Conservation (phyloP, 2,329 filamentous ascomycete species). For the Fonsecaea multimorphosa region DNA sequence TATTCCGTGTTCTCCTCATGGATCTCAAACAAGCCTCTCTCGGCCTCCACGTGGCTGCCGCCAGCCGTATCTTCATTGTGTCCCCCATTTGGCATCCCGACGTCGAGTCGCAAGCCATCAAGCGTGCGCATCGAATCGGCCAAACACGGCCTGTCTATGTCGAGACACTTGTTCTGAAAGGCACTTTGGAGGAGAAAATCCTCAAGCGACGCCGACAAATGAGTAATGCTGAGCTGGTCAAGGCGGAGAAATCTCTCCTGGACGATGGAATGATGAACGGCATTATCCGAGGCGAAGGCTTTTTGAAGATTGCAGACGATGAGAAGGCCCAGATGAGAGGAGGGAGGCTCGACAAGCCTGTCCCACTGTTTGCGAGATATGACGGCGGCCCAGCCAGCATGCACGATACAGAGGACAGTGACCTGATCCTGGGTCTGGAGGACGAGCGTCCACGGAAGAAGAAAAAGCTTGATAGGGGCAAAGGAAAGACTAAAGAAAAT, state of each 20-base stretch:
- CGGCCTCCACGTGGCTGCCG: slow-evolving; percentile 81
- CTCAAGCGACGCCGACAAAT: slow-evolving; percentile 74
- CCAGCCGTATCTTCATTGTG: slow-evolving; percentile 86
- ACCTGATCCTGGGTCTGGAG: slow-evolving; percentile 23
- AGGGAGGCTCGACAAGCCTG: slow-evolving; percentile 21
- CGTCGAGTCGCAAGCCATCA: slow-evolving; percentile 88
- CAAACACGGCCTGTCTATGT: slow-evolving; percentile 79
- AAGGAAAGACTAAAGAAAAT: slow-evolving; percentile 5
- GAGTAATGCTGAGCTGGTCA: slow-evolving; percentile 63
- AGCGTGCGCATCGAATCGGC: slow-evolving; percentile 85
- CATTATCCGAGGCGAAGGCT: slow-evolving; percentile 63
- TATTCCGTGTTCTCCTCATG: slow-evolving; percentile 83
- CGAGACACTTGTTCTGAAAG: slow-evolving; percentile 80
- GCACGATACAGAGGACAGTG: slow-evolving; percentile 12
- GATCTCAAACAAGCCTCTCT: slow-evolving; percentile 88
- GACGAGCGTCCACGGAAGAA: slow-evolving; percentile 20
- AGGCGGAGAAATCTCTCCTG: slow-evolving; percentile 62
- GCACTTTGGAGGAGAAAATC: slow-evolving; percentile 85
- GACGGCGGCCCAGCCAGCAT: slow-evolving; percentile 13
- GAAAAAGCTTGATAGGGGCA: slow-evolving; percentile 8
- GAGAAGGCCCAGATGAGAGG: slow-evolving; percentile 33
- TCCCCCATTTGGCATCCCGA: slow-evolving; percentile 84
- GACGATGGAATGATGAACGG: slow-evolving; percentile 64
- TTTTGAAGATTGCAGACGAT: slow-evolving; percentile 52
- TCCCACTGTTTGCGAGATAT: slow-evolving; percentile 29